Evolutionary conservation across 768 basidiomycete genomes (phyloP), one percentile per base, ranked within the genome.

Genomic region (Rhodocollybia butyracea): DNA sequence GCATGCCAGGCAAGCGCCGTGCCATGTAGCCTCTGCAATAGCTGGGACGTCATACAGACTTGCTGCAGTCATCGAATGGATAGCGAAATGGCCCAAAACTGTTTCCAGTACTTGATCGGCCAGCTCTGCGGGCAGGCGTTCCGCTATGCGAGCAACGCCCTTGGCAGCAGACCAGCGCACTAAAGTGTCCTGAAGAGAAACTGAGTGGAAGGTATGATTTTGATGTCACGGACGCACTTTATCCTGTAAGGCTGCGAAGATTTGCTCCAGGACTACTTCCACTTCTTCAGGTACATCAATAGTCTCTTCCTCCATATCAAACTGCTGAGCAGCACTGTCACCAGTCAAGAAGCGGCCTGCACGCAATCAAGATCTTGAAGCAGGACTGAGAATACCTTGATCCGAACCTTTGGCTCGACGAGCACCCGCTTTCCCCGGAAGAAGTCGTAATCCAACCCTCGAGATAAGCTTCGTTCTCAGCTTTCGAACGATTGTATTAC

Each of bases 81-180:
- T 84, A 6, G 78, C 71, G 67, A 94, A 97, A n/a, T 93, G 73
- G 0, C 75, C 78, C 57, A 94, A 73, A 31, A 94, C 73, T 4
- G 84, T 91, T 51, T 89, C 86, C 3, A 96, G 70, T n/a, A 98
- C 85, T 66, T 98, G 93, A 31, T 79, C 72, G 2, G 83, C 76
- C 61, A 93, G 89, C 31, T 87, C 85, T 1, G 70, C 57, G 2
- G 97, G 91, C 1, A 99, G 80, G 36, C 89, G 81, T 60, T 89
- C 86, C 2, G 91, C 79, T 42, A 98, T 81, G 6, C 94, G 84
- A 7, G 94, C 90, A 8, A 98, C 73, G 36, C 90, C 91, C 70
- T 98, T 99, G 10, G 97, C 91, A 4, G 93, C 84, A 13, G 96
- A 94, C 83, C 92, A 98, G 47, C 97, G 88, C 12, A 98, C 93